phyloP scores from a whole-genome alignment of 768 basidiomycete genomes.

The Mycena olivaceomarginata region DNA sequence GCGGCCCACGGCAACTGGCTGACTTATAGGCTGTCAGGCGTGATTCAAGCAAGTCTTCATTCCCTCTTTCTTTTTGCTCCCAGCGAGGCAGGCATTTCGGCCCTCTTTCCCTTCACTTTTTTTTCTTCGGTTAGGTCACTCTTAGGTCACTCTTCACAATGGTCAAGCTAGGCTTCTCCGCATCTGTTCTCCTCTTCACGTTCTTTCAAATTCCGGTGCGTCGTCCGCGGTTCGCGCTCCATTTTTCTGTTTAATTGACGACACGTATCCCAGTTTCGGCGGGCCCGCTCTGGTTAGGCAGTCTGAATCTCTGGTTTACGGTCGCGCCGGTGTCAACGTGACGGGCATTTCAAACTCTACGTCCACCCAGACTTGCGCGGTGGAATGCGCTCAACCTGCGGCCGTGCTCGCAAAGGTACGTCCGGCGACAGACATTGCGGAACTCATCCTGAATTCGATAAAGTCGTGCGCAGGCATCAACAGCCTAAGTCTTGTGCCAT shows the following conservation, averaged over 20 bases:
- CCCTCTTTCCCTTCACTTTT: background rate
- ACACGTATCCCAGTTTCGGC: background rate
- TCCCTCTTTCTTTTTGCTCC: background rate
- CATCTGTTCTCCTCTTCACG: background rate
- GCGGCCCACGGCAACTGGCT: too few relatives aligned
- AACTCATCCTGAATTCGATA: background rate
- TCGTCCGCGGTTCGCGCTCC: too few relatives aligned
- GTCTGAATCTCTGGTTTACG: background rate
- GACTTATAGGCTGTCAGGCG: too few relatives aligned
- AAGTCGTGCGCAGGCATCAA: background rate
- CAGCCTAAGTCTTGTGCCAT: background rate
- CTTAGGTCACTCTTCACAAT: background rate
- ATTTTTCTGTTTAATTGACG: background rate
- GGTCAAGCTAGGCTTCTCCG: conserved; percentile 32
- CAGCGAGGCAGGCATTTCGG: background rate
- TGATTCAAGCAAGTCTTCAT: background rate
- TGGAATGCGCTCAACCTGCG: background rate
- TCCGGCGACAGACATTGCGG: too few relatives aligned
- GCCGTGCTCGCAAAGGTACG: background rate
- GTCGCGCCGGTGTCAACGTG: background rate
- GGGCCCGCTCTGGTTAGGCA: background rate
- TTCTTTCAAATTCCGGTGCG: background rate
- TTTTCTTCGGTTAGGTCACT: background rate
- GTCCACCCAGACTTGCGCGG: too few relatives aligned
- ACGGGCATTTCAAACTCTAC: background rate